These are phyloP conservation scores for Aegilops umbellulata DNA, from an alignment of 176 grass and related monocot species.

Conservation along the genomic window DNA sequence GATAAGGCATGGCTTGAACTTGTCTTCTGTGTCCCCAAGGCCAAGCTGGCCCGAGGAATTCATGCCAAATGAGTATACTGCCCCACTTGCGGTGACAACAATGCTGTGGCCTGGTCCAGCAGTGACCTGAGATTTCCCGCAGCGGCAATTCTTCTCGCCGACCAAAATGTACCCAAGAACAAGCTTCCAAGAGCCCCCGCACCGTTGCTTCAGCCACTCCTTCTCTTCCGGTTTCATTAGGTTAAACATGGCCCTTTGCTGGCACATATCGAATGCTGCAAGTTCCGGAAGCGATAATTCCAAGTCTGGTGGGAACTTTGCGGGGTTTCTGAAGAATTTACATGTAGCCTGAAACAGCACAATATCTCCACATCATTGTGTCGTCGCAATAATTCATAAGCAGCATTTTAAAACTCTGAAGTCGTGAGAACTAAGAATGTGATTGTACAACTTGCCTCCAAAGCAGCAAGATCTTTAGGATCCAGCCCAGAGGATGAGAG, in stretches of 20 bases:
- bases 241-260: constrained; percentile 43
- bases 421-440: not conserved
- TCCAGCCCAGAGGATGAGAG: constrained; percentile 51
- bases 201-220: constrained; percentile 39
- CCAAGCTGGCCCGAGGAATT: constrained; percentile 63
- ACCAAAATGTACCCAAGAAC: constrained; percentile 59
- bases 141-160: constrained; percentile 58
- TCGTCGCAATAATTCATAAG: not conserved
- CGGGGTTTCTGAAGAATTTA: constrained; percentile 53
- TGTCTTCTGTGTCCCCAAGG: constrained; percentile 47
- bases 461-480: constrained; percentile 53
- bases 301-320: constrained; percentile 42
- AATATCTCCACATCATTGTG: constrained; percentile 1
- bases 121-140: constrained; percentile 51
- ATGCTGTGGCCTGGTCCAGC: constrained; percentile 58
- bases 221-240: constrained; percentile 36
- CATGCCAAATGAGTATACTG: constrained; percentile 56
- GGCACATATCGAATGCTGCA: constrained; percentile 57
- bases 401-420: constrained; percentile 11
- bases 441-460: constrained; percentile 57
- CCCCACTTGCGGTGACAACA: constrained; percentile 43
- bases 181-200: constrained; percentile 71
- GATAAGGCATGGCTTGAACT: constrained; percentile 53
- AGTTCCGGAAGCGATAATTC: constrained; percentile 45
- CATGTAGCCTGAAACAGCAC: constrained; percentile 47